phyloP scores from a whole-genome alignment of 257 asterid genomes.

The Lavandula angustifolia region DNA sequence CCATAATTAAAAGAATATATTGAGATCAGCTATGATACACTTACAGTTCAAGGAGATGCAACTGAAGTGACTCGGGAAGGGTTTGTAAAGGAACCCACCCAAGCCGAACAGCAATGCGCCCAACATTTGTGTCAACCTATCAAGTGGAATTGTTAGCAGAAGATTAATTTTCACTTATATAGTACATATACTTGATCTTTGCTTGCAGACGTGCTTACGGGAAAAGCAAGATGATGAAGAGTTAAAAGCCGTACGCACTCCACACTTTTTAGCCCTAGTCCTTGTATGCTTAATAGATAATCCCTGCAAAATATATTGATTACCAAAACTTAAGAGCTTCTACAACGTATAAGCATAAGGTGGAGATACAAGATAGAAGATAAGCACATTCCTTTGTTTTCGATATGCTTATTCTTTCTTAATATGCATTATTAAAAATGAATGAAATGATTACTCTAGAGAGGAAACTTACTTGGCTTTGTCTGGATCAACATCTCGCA shows the following conservation, averaged over 20 bases:
- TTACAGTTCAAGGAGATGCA: conserved; percentile 97
- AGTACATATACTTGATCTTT: conserved; percentile 26
- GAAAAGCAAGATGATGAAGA: conserved; percentile 93
- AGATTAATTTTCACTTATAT: conserved; percentile 22
- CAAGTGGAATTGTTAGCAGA: conserved; percentile 34
- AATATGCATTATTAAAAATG: background rate
- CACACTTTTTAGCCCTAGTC: conserved; percentile 92
- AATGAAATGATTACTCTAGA: conserved; percentile 2
- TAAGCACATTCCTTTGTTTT: conserved; percentile 15
- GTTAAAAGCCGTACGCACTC: conserved; percentile 94
- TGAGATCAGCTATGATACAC: conserved; percentile 33
- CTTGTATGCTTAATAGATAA: conserved; percentile 80
- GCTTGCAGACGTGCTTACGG: conserved; percentile 56
- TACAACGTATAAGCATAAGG: background rate
- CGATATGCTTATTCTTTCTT: conserved; percentile 4
- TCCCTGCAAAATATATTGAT: conserved; percentile 59
- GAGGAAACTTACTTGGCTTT: conserved; percentile 65
- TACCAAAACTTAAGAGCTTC: conserved; percentile 15
- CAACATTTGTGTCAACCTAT: conserved; percentile 98
- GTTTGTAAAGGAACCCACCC: conserved; percentile 99
- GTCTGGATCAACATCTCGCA: conserved; percentile 79
- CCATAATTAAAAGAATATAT: conserved; percentile 5
- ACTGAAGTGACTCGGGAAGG: conserved; percentile 87
- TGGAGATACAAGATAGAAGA: conserved; percentile 7
- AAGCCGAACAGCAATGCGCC: conserved; percentile 91